Evolutionary conservation across 2,329 filamentous ascomycete species (phyloP), one percentile per base, ranked within the genome.

Genomic region (Alternaria tenuissima): DNA sequence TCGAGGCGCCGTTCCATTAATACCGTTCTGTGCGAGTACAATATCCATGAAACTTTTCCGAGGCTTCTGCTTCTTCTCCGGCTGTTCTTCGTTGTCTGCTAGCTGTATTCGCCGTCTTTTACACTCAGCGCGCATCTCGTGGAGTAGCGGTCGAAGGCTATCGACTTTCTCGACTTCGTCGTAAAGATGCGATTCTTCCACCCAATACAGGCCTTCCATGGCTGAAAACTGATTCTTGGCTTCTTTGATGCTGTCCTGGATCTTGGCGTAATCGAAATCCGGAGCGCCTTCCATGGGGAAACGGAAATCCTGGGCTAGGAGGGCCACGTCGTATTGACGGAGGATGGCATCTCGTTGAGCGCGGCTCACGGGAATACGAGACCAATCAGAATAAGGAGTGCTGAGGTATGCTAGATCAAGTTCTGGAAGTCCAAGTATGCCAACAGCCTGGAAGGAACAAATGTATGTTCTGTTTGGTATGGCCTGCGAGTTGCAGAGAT

Each of bases 341-440:
- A 80, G 67, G 48, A 80, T 74, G 7, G 69, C 65, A 34, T 79
- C 70, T 38, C 76, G 72, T 26, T 80, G 78, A 52, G 72, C 65
- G 20, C 57, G 57, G 7, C 70, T 77, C 18, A 80, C 77, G 3
- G 69, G 65, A 36, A 75, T 74, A 41, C 73, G 77, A 12, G 75
- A 62, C 78, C 78, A 80, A n/a, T 76, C 66, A 9, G 61, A 73
- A 46, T 77, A 77, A 1, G 76, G 76, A 12, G 67, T 55, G 9
- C 68, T 63, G n/a, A 78, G 69, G 18, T 66, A 65, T 20, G 73
- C 68, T 11, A 80, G 68, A 52, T 80, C 78, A 8, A 78, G 76
- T 52, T 80, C 77, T 6, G 76, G 71, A 7, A 80, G 70, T 9
- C 78, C 78, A 8, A 80, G 78, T 42, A 80, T 77, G 42, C 79